Conservation (phyloP, 768 basidiomycete genomes). For the Rhodosporidiobolus sp. region DNA sequence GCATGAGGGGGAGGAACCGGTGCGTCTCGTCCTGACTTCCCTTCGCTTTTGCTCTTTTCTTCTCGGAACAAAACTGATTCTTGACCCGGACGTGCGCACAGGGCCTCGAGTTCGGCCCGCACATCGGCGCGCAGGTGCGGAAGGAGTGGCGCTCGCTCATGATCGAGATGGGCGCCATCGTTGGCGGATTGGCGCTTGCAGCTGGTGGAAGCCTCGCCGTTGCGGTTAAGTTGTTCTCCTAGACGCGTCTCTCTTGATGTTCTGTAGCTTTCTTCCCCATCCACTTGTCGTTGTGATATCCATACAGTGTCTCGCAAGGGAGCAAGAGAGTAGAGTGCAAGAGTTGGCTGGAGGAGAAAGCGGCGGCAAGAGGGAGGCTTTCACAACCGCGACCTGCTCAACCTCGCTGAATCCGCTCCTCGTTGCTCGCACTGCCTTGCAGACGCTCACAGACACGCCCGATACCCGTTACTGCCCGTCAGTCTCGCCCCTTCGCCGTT, state of each 20-base stretch:
- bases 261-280: not conserved
- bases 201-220: not conserved
- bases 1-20: conserved; percentile 33
- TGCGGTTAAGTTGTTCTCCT: not conserved
- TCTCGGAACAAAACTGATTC: not conserved
- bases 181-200: not conserved
- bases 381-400: no score
- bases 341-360: no score
- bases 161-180: conserved; percentile 18
- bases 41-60: not conserved
- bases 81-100: not conserved
- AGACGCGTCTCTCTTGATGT: not conserved
- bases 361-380: no score
- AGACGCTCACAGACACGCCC: no score
- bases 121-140: not conserved
- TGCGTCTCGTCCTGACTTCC: not conserved
- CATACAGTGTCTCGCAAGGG: no score
- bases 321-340: no score
- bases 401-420: no score
- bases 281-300: not conserved
- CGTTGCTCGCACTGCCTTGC: no score
- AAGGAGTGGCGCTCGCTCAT: conserved; percentile 16
- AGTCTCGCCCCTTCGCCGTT: no score
- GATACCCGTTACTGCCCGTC: no score
- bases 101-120: conserved; percentile 19